Base-by-base conservation (phyloP, 768 basidiomycete genomes). In the Pholiota conissans region DNA sequence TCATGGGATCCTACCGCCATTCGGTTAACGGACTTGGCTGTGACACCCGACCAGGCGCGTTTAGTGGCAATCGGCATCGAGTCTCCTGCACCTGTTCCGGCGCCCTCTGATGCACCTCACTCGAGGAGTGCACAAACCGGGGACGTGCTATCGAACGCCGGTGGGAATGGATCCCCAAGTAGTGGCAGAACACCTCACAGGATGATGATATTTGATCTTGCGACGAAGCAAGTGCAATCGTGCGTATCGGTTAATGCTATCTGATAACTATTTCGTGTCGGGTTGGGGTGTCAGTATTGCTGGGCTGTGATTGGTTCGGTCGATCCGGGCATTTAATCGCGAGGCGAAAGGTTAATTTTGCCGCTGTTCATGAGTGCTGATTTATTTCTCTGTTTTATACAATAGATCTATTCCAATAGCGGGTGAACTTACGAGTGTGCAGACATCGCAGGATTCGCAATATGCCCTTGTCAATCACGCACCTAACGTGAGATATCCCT, bases 361-460 rank as follows among this genome's bases (percentile, higher is more conserved):
- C 53, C 55, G 57, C 47, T 51, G 28, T 18, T 45, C 22, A 49
- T 48, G 30, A 39, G 24, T 56, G 22, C 56, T 49, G 24, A 57
- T 59, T 52, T 52, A n/a, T n/a, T n/a, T n/a, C n/a, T n/a, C n/a
- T n/a, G n/a, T n/a, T 59, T 65, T 16, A 24, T 57, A 68, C 51
- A 60, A 53, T 62, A 91, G 89, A 66, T 85, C 86, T 37, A 79
- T 85, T 57, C 79, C 78, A 32, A 72, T 90, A 63, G 85, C 86
- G 45, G 90, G 89, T 26, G 94, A 95, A 69, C 76, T 95, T 42
- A 95, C 93, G 27, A 94, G 92, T 70, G 86, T 97, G 63, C 89
- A 87, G 70, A 79, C 95, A 32, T 93, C 95, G 14, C 78, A 82
- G 53, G 89, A 98, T 73, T 96, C 93, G 29, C 87, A 85, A 60